Percentiles rank a stretch among this genome's conserved stretches.
Conservation (phyloP, 495 filamentous ascomycete species). For the Chaetomidium leptoderma region DNA sequence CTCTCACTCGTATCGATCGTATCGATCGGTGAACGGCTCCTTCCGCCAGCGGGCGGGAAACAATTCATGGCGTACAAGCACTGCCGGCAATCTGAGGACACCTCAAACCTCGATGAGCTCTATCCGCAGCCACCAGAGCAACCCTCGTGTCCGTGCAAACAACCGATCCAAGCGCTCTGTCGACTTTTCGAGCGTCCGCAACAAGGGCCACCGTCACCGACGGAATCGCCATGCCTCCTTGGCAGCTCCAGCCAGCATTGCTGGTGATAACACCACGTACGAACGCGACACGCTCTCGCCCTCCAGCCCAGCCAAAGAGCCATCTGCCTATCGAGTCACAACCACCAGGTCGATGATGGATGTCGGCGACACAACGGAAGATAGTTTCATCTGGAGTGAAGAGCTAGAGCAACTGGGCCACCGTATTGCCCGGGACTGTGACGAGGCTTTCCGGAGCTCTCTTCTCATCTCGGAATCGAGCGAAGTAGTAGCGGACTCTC, state of each 20-base stretch:
- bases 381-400: conserved; percentile 40
- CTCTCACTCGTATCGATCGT: conserved; percentile 28
- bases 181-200: conserved; percentile 59
- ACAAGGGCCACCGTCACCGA: conserved; percentile 24
- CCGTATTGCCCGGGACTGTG: conserved; percentile 49
- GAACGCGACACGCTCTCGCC: conserved; percentile 21
- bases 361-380: conserved; percentile 19
- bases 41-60: conserved; percentile 16
- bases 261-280: conserved; percentile 24
- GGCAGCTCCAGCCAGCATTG: conserved; percentile 28
- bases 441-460: conserved; percentile 76
- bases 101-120: conserved; percentile 55
- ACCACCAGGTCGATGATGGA: conserved; percentile 20
- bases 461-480: conserved; percentile 47
- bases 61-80: conserved; percentile 24
- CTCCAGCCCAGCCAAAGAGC: conserved; percentile 10
- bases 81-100: conserved; percentile 25
- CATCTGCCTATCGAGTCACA: not conserved
- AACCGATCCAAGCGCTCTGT: conserved; percentile 69
- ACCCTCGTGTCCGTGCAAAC: conserved; percentile 46
- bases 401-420: conserved; percentile 48
- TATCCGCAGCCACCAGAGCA: conserved; percentile 52
- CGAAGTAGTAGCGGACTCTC: conserved; percentile 15
- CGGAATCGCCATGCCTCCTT: conserved; percentile 13
- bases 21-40: conserved; percentile 24